Evolutionary conservation across 768 basidiomycete genomes (phyloP), one percentile per base, ranked within the genome.

Genomic region (Pulveroboletus sp.): DNA sequence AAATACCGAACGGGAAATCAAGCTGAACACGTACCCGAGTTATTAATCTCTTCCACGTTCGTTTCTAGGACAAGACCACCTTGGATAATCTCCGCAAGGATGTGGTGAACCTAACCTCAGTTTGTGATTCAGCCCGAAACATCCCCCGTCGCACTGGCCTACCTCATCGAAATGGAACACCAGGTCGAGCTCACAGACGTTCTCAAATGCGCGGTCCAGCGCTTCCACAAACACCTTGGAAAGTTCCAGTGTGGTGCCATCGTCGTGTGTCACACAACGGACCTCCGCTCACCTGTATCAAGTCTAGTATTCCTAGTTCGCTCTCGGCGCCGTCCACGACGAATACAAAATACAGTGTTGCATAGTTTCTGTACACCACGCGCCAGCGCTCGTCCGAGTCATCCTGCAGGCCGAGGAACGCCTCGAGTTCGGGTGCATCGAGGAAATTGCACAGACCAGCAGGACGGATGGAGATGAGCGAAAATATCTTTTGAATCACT

Each of bases 131-230:
- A 50, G 32, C 38, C 10, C 9, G 23, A 40, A 41, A 11, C 16
- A 21, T 17, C 36, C 25, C 40, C 27, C 16, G 20, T 14, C 35
- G 24, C 45, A 12, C 10, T 42, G 27, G 56, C 77, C 27, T 57
- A 91, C 94, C 77, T 98, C 94, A 66, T 98, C 97, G 61, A 97
- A 99, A 67, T 97, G 94, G 68, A 98, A 99, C 43, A 99, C 94
- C 12, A 99, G 78, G 67, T 99, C 97, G 38, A 99, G 75, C 68
- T 99, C 97, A 69, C 97, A 98, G 0, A 99, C 97, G 61, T 97
- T 98, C 74, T 97, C 93, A 64, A 98, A 99, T 14, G 92, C 85
- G 32, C 93, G 77, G 69, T 99, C 97, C 31, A 99, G 77, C 4
- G 91, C 87, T 72, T 99, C 97, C 49, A 99, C 97, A 61, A 99